These are phyloP conservation scores for Ephemerocybe angulata DNA, from an alignment of 768 basidiomycete genomes.

Conservation along the genomic window DNA sequence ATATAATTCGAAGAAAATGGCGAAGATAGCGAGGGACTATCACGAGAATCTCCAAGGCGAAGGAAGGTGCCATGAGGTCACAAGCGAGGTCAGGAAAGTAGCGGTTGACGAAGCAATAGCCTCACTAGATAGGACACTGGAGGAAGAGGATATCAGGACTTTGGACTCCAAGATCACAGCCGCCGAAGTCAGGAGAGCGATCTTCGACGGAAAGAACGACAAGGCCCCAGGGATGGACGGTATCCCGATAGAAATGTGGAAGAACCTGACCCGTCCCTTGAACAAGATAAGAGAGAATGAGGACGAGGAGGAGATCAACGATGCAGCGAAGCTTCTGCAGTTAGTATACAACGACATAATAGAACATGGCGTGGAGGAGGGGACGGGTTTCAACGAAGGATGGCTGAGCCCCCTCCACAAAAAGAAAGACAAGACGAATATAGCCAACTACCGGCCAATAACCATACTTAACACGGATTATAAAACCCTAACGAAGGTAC, in stretches of 20 bases:
- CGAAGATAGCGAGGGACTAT: constrained; percentile 24
- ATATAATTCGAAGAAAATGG: constrained; percentile 26
- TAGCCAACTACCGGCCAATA: constrained; percentile 33
- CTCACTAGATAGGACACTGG: neutral
- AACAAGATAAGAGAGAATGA: neutral
- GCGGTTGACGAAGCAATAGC: constrained; percentile 2
- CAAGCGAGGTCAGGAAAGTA: constrained; percentile 2
- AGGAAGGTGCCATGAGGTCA: neutral
- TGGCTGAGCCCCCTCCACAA: constrained; percentile 42
- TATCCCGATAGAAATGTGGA: no score
- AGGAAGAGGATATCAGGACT: constrained; percentile 7
- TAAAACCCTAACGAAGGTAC: constrained; percentile 27
- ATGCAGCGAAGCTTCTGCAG: constrained; percentile 16
- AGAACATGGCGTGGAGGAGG: no score
- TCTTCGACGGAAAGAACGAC: constrained; percentile 3
- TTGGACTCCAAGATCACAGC: constrained; percentile 18
- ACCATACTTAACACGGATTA: constrained; percentile 33
- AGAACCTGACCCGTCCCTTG: constrained; percentile 9
- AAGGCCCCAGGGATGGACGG: no score
- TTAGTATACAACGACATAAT: no score
- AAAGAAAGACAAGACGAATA: constrained; percentile 29
- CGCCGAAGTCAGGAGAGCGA: constrained; percentile 24
- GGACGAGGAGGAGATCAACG: constrained; percentile 25
- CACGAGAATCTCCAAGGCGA: constrained; percentile 26
- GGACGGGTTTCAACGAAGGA: constrained; percentile 26